Base-by-base conservation (phyloP, 1,284 basidiomycete genomes). In the Microbotryum intermedium region DNA sequence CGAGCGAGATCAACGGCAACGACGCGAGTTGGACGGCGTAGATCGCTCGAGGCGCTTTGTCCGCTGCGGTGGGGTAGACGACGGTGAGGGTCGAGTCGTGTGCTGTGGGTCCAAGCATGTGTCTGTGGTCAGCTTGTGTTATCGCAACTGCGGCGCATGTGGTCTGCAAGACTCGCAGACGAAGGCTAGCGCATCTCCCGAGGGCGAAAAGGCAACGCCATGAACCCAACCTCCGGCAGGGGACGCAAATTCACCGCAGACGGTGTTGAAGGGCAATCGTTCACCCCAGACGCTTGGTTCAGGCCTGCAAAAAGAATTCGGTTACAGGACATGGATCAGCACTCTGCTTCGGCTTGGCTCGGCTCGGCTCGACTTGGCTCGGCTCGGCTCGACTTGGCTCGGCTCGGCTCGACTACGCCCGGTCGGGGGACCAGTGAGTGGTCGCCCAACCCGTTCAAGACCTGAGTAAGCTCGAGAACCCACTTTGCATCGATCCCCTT, bases 161-260 rank as follows among this genome's bases (percentile, higher is more conserved):
- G 34, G 10, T 11, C n/a, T 8, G 42, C 1, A 9, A 21, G 7
- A 80, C 87, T 76, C 68, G 89, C 91, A 87, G 53, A 87, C 88
- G 74, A 94, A 99, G 1, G 92, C 95, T 51, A 99, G 81, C 0
- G 82, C 82, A 72, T 97, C 87, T 29, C 95, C 95, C 20, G 87
- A 89, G 2, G 94, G 94, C 34, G 93, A 97, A 79, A 99, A 98
- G 6, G 85, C 87, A 50, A 98, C 90, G 45, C 87, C 81, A 71
- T 98, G 94, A 4, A 98, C 93, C 94, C 95, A 99, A 16, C 95
- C 95, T 47, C 92, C 91, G 50, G 86, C 82, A 0, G 90, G 86
- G 66, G 87, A 89, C 39, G 80, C 74, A 73, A 88, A 98, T 75
- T 98, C 95, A 55, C 90, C 95, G 67, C 94, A 98, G 63, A 98